Percentiles rank a stretch among this genome's conserved stretches.
Conservation (phyloP, 345 rosid genomes). For the Sisymbrium altissimum region DNA sequence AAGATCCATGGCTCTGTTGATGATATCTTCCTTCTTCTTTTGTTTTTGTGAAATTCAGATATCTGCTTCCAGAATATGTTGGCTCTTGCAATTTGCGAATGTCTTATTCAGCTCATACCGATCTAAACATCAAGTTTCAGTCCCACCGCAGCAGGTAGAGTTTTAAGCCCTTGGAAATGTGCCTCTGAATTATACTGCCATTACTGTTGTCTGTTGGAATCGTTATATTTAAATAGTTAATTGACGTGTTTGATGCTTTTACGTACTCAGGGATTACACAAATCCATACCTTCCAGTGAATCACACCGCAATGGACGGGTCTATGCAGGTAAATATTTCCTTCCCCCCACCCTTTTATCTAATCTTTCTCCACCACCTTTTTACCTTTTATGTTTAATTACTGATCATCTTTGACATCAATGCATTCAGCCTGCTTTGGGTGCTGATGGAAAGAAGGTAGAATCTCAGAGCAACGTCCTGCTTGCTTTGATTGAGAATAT, state of each 20-base stretch:
- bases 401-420: conserved; percentile 17
- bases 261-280: conserved; percentile 77
- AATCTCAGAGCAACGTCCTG: conserved; percentile 88
- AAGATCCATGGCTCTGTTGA: not conserved
- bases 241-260: conserved; percentile 17
- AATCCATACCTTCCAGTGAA: conserved; percentile 97
- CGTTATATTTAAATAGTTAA: not conserved
- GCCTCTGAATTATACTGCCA: not conserved
- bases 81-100: conserved; percentile 71
- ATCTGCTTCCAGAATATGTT: conserved; percentile 86
- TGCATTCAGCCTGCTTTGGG: conserved; percentile 61
- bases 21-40: not conserved
- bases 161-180: not conserved
- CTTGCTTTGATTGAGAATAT: conserved; percentile 94
- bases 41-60: conserved; percentile 40
- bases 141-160: conserved; percentile 96
- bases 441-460: conserved; percentile 88
- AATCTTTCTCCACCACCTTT: not conserved
- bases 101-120: conserved; percentile 95
- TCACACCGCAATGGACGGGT: conserved; percentile 87
- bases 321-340: conserved; percentile 51
- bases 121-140: conserved; percentile 96
- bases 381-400: not conserved
- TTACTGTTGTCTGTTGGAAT: not conserved
- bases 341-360: not conserved